phyloP scores from a whole-genome alignment of 257 asterid species.

The Fraxinus quadrangulata region DNA sequence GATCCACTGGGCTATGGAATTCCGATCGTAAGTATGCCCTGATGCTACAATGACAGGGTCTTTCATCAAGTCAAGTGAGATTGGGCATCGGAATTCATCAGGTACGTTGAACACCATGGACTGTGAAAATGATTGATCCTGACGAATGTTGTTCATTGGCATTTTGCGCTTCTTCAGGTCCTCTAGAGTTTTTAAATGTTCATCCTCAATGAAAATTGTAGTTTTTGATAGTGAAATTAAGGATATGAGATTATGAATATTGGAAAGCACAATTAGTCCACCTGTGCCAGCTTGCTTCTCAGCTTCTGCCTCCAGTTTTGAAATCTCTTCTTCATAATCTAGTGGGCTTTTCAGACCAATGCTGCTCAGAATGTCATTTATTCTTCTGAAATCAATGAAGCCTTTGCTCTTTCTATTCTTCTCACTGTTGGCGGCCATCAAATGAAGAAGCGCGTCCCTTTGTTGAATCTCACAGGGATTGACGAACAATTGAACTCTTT shows the following conservation, averaged over 20 bases:
- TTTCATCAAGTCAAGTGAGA: slow-evolving; percentile 78
- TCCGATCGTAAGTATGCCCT: slow-evolving; percentile 84
- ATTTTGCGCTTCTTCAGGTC: slow-evolving; percentile 47
- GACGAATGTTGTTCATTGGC: slow-evolving; percentile 24
- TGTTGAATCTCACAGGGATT: slow-evolving; percentile 47
- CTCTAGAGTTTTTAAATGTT: slow-evolving; percentile 29
- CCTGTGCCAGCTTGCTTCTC: slow-evolving; percentile 89
- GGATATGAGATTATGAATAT: slow-evolving; percentile 66
- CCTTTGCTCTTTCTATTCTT: slow-evolving; percentile 46
- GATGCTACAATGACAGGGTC: slow-evolving; percentile 87
- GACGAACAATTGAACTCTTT: slow-evolving; percentile 49
- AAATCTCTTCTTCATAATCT: slow-evolving; percentile 66
- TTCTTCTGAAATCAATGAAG: slow-evolving; percentile 37
- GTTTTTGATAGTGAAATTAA: slow-evolving; percentile 56
- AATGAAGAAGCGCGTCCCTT: slow-evolving; percentile 58
- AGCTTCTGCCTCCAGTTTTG: slow-evolving; percentile 65
- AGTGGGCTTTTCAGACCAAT: slow-evolving; percentile 48
- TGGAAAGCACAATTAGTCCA: slow-evolving; percentile 67
- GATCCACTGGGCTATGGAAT: slow-evolving; percentile 80
- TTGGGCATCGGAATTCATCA: slow-evolving; percentile 79
- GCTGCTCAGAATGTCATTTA: slow-evolving; percentile 42
- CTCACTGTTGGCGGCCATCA: slow-evolving; percentile 38
- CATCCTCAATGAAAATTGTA: slow-evolving; percentile 38
- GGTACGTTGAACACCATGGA: slow-evolving; percentile 51
- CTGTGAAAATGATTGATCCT: slow-evolving; percentile 46